These are phyloP conservation scores for Hericium rajendrae DNA, from an alignment of 768 basidiomycete genomes.

Conservation along the genomic window DNA sequence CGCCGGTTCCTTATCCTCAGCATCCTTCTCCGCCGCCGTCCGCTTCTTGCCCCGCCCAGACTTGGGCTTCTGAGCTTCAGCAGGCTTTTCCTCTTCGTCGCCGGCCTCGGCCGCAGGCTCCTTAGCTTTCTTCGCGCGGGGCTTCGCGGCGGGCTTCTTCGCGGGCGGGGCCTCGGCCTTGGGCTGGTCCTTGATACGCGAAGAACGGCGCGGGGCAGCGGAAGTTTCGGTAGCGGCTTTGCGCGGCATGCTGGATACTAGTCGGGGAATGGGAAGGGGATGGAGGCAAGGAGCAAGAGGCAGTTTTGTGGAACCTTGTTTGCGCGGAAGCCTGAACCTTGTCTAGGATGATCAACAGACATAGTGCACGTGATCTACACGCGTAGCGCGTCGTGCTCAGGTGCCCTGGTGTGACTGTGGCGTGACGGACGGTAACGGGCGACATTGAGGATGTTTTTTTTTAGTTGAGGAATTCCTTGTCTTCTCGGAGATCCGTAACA, in stretches of 20 bases:
- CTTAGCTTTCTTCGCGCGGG: conserved; percentile 37
- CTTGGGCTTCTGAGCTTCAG: conserved; percentile 29
- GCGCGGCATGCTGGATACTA: conserved; percentile 46
- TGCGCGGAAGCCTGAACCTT: conserved; percentile 11
- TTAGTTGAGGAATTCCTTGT: no score
- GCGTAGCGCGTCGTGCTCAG: conserved; percentile 1
- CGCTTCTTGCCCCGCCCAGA: conserved; percentile 45
- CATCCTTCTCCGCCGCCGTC: conserved; percentile 29
- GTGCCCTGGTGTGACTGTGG: background rate
- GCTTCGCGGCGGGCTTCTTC: conserved; percentile 57
- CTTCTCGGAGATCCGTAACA: no score
- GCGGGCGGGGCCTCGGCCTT: conserved; percentile 42
- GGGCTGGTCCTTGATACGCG: conserved; percentile 66
- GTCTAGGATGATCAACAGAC: conserved; percentile 6
- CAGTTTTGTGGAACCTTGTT: conserved; percentile 12
- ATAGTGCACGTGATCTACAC: conserved; percentile 1
- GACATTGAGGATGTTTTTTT: no score
- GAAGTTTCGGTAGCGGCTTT: conserved; percentile 46
- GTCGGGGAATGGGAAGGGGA: conserved; percentile 4
- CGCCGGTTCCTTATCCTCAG: conserved; percentile 19
- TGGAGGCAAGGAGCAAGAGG: conserved; percentile 12
- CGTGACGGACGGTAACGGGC: background rate
- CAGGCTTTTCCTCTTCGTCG: conserved; percentile 20
- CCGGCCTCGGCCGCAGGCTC: conserved; percentile 27
- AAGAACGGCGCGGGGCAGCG: conserved; percentile 58